phyloP scores from a whole-genome alignment of 208 protist species.

The Crithidia acanthocephali region DNA sequence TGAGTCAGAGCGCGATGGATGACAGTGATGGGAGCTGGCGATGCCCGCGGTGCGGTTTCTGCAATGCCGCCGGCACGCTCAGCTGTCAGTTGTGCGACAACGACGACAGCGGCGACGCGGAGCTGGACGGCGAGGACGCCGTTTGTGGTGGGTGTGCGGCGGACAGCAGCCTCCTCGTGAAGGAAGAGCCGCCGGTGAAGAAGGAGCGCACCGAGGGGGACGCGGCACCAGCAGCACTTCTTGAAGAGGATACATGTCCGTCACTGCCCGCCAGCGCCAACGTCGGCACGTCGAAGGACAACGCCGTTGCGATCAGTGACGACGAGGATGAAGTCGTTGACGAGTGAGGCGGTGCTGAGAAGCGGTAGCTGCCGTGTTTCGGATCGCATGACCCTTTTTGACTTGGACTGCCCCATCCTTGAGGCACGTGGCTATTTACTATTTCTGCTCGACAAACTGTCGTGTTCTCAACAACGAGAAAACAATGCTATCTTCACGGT shows the following conservation, averaged over 20 bases:
- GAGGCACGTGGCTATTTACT: too few relatives aligned
- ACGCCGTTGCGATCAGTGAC: constrained; percentile 25
- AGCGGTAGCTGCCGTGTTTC: too few relatives aligned
- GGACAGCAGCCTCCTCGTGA: too few relatives aligned
- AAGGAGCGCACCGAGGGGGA: background rate
- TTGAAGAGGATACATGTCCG: background rate
- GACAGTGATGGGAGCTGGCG: constrained; percentile 20
- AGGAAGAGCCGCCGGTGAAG: background rate
- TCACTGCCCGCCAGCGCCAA: background rate
- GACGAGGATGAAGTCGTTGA: too few relatives aligned
- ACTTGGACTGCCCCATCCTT: too few relatives aligned
- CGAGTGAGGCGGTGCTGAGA: background rate
- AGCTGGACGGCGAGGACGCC: background rate
- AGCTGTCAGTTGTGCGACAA: constrained; percentile 1
- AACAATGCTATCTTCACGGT: too few relatives aligned
- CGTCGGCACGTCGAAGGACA: background rate
- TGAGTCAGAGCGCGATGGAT: background rate
- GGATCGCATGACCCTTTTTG: too few relatives aligned
- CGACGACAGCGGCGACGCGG: background rate
- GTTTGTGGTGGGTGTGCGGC: background rate
- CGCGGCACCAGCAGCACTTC: background rate
- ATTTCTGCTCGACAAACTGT: too few relatives aligned
- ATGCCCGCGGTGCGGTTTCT: constrained; percentile 42
- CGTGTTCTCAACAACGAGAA: too few relatives aligned
- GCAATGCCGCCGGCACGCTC: constrained; percentile 13